A percentile compares a stretch with the other conserved stretches of the same genome.
These are phyloP conservation scores for Phytophthora meadii DNA, from an alignment of 352 stramenopile species.

Conservation along the genomic window DNA sequence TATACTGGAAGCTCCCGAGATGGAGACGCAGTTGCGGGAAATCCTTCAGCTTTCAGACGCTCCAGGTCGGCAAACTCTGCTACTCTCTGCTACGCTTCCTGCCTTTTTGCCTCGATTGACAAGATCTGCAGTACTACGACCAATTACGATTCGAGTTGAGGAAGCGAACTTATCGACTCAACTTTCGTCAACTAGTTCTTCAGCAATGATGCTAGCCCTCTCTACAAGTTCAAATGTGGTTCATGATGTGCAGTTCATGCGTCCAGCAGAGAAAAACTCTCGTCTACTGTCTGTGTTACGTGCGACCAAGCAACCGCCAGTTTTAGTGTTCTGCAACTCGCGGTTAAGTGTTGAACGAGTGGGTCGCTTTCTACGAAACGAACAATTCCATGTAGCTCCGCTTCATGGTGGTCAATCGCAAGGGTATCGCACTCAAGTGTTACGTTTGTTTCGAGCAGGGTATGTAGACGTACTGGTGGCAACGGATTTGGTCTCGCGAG, in stretches of 20 bases:
- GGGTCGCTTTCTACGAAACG: constrained; percentile 92
- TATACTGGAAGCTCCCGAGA: constrained; percentile 90
- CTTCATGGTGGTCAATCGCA: constrained; percentile 94
- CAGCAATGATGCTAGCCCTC: constrained; percentile 18
- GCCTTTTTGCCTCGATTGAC: constrained; percentile 91
- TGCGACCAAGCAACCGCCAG: constrained; percentile 87
- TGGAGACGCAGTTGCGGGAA: constrained; percentile 94
- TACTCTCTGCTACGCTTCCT: constrained; percentile 97
- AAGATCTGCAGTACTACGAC: constrained; percentile 92
- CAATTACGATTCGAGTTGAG: constrained; percentile 93
- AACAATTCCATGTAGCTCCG: constrained; percentile 95
- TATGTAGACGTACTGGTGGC: constrained; percentile 88
- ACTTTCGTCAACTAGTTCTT: neutral
- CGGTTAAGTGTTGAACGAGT: constrained; percentile 95
- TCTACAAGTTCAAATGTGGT: constrained; percentile 62
- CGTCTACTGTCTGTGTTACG: constrained; percentile 62
- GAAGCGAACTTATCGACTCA: constrained; percentile 23
- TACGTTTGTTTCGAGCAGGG: constrained; percentile 55
- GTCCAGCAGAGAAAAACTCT: constrained; percentile 49
- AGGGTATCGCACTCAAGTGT: constrained; percentile 57
- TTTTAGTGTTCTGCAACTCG: constrained; percentile 98
- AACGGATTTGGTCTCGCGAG: constrained; percentile 90
- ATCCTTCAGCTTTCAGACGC: constrained; percentile 89
- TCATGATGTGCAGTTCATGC: constrained; percentile 89
- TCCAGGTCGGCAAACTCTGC: constrained; percentile 73